phyloP scores from a whole-genome alignment of 2,329 filamentous ascomycete genomes.

The Penicillium capsulatum region DNA sequence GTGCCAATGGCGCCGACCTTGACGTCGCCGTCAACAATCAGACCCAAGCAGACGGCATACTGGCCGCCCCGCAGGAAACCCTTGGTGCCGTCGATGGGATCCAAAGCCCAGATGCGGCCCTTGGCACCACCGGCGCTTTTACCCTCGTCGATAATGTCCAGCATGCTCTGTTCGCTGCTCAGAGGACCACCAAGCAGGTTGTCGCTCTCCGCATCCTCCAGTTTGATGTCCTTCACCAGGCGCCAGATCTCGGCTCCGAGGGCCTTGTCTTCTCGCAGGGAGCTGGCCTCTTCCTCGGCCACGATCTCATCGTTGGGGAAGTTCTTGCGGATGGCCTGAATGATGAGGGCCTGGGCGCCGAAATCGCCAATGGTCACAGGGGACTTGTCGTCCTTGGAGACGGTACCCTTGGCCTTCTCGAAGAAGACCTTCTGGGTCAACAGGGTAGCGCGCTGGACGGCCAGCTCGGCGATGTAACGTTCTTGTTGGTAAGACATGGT shows the following conservation, averaged over 20 bases:
- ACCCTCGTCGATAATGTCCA: conserved; percentile 55
- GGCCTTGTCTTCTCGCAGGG: conserved; percentile 65
- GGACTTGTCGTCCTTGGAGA: conserved; percentile 91
- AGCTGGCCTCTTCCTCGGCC: conserved; percentile 86
- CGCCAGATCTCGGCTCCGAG: conserved; percentile 78
- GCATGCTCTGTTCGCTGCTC: conserved; percentile 58
- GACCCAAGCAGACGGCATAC: conserved; percentile 88
- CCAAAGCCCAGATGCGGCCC: conserved; percentile 82
- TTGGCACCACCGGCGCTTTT: conserved; percentile 40
- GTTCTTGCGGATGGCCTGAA: conserved; percentile 78
- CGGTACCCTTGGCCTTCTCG: conserved; percentile 88
- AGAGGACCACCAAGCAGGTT: conserved; percentile 66
- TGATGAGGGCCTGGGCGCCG: conserved; percentile 94
- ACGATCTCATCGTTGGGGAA: conserved; percentile 91
- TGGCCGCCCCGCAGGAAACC: conserved; percentile 94
- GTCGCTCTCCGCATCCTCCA: conserved; percentile 64
- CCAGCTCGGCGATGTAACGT: conserved; percentile 77
- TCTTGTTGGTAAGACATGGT: conserved; percentile 65
- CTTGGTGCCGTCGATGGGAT: conserved; percentile 97
- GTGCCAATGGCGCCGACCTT: conserved; percentile 92
- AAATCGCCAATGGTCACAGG: conserved; percentile 98
- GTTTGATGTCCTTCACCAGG: conserved; percentile 67
- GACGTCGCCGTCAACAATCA: conserved; percentile 90
- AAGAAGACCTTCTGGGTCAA: conserved; percentile 75
- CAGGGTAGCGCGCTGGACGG: conserved; percentile 76